phyloP scores from a whole-genome alignment of 2,329 filamentous ascomycete species.

The Stachybotrys echinatus region DNA sequence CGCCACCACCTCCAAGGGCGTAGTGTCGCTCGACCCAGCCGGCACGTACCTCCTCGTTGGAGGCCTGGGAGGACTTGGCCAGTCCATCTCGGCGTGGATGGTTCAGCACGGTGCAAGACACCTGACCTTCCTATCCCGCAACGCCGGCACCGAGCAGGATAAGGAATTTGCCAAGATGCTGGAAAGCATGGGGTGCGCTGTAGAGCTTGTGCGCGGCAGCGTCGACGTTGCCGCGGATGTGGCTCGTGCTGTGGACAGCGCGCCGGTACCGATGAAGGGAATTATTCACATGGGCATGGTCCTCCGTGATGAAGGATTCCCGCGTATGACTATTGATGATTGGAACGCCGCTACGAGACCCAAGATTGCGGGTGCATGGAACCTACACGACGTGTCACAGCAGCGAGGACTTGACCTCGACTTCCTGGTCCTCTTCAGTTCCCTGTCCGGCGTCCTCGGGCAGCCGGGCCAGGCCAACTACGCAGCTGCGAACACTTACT shows the following conservation, averaged over 20 bases:
- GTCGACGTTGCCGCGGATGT: slow-evolving; percentile 23
- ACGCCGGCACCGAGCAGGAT: slow-evolving; percentile 9
- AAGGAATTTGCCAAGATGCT: slow-evolving; percentile 15
- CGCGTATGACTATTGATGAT: slow-evolving; percentile 25
- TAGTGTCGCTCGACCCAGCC: neutral
- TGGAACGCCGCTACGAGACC: slow-evolving; percentile 18
- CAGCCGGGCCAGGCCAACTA: slow-evolving; percentile 27
- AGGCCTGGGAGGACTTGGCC: slow-evolving; percentile 5
- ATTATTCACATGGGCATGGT: slow-evolving; percentile 37
- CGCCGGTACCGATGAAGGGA: slow-evolving; percentile 26
- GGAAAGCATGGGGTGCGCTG: slow-evolving; percentile 15
- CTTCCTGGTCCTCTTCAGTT: slow-evolving; percentile 25
- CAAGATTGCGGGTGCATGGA: slow-evolving; percentile 29
- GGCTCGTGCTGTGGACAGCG: slow-evolving; percentile 10
- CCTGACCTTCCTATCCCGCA: slow-evolving; percentile 20
- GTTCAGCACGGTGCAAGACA: slow-evolving; percentile 16
- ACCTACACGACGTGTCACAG: slow-evolving; percentile 20
- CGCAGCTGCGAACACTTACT: slow-evolving; percentile 32
- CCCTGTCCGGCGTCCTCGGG: slow-evolving; percentile 18
- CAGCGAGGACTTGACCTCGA: slow-evolving; percentile 15
- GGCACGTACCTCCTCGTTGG: slow-evolving; percentile 18
- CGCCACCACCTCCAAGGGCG: neutral
- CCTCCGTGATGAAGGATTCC: slow-evolving; percentile 1
- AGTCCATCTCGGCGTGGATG: slow-evolving; percentile 17
- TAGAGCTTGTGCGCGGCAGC: slow-evolving; percentile 24